Base-by-base conservation (phyloP, 352 stramenopile species). In the Globisporangium parvum region DNA sequence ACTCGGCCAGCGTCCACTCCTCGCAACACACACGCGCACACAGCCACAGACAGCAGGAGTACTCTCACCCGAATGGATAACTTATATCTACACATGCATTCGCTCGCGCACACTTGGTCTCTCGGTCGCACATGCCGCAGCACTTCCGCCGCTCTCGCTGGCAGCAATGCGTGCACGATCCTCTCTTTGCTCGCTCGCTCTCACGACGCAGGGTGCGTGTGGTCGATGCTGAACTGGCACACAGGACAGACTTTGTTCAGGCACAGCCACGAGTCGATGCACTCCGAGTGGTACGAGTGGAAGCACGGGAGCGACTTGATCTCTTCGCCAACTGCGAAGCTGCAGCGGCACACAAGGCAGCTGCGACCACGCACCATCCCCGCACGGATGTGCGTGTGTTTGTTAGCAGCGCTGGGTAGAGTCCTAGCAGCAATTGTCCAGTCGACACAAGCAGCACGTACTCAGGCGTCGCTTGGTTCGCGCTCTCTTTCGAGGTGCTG, bases 231-330 rank as follows among this genome's bases (percentile, higher is more conserved):
- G 64, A 89, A 91, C 47, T 95, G 85, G 55, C 85, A 95, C 48
- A 93, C 79, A 18, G 93, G 93, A 59, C 93, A 98, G 18, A 92
- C 86, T 59, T 94, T 94, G 76, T 96, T 95, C 14, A 91, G 71
- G n/a, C 69, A 77, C 9, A 98, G 72, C 93, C 93, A 98, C 55
- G 78, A 84, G 65, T 97, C 91, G 47, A 98, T 87, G 65, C 93
- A 98, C 37, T 95, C 82, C 59, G 79, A 92, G 67, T 98, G 93
- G 60, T 98, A 97, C 33, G 82, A 94, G 62, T 98, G 93, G 59
- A 96, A 96, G 64, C 93, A 98, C 28, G 91, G 91, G 48, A 98
- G 67, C 33, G 87, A 96, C 64, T 96, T 95, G 68, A 98, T 89
- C 65, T 96, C 78, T 50, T 98, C 93, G 39, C 90, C 90, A 12